Evolutionary conservation across 2,329 filamentous ascomycete genomes (phyloP).

Genomic region (Penicillium capsulatum): DNA sequence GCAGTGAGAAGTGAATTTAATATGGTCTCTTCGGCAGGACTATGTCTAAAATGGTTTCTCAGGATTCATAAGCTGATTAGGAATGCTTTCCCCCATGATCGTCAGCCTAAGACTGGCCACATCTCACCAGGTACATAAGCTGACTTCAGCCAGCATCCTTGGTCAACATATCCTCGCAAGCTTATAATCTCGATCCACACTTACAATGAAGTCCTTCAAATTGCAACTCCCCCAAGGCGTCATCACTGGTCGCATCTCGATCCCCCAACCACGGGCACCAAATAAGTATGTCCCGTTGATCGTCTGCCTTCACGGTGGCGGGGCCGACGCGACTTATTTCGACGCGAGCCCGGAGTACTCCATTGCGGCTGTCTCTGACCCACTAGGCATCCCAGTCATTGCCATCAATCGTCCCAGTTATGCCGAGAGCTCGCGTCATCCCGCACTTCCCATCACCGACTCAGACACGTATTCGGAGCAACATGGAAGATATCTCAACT

Average conservation of each 20-base stretch:
- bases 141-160: no score
- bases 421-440: conserved; percentile 1
- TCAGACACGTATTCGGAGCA: conserved; percentile 1
- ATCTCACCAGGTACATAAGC: no score
- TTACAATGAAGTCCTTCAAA: neutral
- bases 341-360: conserved; percentile 5
- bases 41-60: no score
- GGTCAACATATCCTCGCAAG: no score
- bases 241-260: neutral
- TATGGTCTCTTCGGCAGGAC: no score
- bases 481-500: conserved; percentile 10
- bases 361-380: conserved; percentile 1
- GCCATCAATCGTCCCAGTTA: conserved; percentile 10
- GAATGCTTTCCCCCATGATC: no score
- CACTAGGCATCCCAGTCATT: conserved; percentile 4
- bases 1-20: no score
- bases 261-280: neutral
- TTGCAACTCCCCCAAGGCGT: neutral
- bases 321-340: conserved; percentile 11
- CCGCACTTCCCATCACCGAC: neutral
- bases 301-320: conserved; percentile 12
- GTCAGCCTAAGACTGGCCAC: no score
- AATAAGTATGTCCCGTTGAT: conserved; percentile 2
- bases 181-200: no score
- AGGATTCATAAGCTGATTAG: no score